Conservation (phyloP, 441 rosid species). For the Lepidium campestre region DNA sequence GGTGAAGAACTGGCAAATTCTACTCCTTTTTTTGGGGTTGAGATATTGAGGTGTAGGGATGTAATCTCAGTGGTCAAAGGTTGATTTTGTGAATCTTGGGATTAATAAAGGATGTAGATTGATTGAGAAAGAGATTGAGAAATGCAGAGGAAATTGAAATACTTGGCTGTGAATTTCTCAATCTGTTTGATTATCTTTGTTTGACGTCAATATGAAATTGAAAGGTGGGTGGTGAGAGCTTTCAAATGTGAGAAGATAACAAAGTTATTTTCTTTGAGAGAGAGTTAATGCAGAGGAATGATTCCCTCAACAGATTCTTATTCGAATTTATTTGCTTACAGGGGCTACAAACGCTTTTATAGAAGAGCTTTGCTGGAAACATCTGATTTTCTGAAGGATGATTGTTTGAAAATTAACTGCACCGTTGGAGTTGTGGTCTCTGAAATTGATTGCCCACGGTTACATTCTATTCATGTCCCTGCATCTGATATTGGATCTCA, state of each 20-base stretch:
- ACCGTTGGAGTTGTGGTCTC: constrained; percentile 80
- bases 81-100: not conserved
- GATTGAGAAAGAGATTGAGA: not conserved
- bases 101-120: not conserved
- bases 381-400: constrained; percentile 65
- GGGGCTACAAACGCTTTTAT: constrained; percentile 75
- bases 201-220: not conserved
- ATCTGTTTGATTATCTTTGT: not conserved
- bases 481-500: constrained; percentile 65
- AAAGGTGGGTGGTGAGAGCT: not conserved
- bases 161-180: not conserved
- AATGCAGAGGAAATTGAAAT: not conserved
- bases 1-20: not conserved
- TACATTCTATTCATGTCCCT: constrained; percentile 62
- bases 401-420: constrained; percentile 61
- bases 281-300: not conserved
- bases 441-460: constrained; percentile 58
- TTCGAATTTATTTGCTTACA: constrained; percentile 17
- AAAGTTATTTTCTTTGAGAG: not conserved
- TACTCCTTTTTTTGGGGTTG: not conserved
- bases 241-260: not conserved
- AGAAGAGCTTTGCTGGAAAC: constrained; percentile 58
- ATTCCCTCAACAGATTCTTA: not conserved
- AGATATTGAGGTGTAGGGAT: not conserved
- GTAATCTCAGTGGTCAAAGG: not conserved